Evolutionary conservation across 208 protist genomes (phyloP).

Genomic region (Acanthamoeba healyi): DNA sequence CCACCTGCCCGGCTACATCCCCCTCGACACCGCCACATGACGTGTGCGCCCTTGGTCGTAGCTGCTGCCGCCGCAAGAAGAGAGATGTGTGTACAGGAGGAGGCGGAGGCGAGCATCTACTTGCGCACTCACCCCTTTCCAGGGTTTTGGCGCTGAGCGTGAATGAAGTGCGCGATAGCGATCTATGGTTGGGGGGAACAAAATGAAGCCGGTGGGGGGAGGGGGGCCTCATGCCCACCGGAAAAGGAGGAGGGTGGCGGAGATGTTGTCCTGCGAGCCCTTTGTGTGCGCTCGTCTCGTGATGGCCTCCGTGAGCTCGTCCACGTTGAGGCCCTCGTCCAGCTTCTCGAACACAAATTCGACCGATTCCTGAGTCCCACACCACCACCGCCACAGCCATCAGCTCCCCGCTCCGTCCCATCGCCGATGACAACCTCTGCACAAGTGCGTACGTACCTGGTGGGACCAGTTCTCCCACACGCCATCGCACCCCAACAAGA

Average conservation of each 20-base stretch:
- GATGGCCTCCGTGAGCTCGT: constrained; percentile 53
- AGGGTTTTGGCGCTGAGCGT: too few relatives aligned
- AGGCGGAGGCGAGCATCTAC: too few relatives aligned
- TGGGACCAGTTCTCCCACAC: constrained; percentile 70
- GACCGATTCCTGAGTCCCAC: constrained; percentile 20
- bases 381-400: too few relatives aligned
- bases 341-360: constrained; percentile 62
- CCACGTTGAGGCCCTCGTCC: constrained; percentile 48
- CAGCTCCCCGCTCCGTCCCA: too few relatives aligned
- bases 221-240: too few relatives aligned
- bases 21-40: not conserved
- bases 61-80: too few relatives aligned
- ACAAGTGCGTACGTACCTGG: not conserved
- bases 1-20: constrained; percentile 37
- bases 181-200: too few relatives aligned
- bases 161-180: too few relatives aligned
- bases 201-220: too few relatives aligned
- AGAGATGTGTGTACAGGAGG: too few relatives aligned
- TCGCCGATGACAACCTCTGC: not conserved
- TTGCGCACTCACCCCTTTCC: too few relatives aligned
- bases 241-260: constrained; percentile 45
- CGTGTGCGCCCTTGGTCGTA: too few relatives aligned
- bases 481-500: constrained; percentile 43
- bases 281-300: not conserved
- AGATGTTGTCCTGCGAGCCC: constrained; percentile 63